phyloP scores from a whole-genome alignment of 2,329 filamentous ascomycete genomes.

The Curvularia sp. region DNA sequence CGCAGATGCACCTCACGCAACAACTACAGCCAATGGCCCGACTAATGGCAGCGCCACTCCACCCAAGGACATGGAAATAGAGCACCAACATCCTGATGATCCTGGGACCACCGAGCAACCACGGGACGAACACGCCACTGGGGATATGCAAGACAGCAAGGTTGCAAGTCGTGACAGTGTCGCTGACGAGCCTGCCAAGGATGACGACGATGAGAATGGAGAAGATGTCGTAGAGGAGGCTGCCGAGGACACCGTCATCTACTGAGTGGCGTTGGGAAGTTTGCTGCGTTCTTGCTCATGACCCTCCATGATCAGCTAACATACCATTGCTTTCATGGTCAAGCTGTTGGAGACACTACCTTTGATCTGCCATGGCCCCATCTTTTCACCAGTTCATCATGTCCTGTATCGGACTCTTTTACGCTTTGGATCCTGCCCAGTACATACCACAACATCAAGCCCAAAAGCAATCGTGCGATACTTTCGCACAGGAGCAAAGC shows the following conservation, averaged over 20 bases:
- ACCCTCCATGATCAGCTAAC: conserved; percentile 2
- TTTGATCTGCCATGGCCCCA: background rate
- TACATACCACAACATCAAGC: background rate
- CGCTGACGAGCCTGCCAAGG: conserved; percentile 50
- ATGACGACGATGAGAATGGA: conserved; percentile 70
- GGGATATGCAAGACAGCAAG: conserved; percentile 28
- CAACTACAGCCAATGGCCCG: conserved; percentile 32
- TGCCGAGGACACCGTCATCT: conserved; percentile 90
- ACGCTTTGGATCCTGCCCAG: background rate
- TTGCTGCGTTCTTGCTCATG: conserved; percentile 1
- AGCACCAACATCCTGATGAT: conserved; percentile 33
- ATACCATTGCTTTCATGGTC: background rate
- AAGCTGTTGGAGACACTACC: background rate
- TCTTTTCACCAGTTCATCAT: background rate
- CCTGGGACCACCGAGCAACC: conserved; percentile 29
- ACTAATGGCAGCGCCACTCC: conserved; percentile 34
- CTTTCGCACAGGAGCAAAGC: background rate
- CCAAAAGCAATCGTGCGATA: background rate
- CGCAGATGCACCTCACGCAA: conserved; percentile 30
- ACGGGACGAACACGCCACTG: conserved; percentile 24
- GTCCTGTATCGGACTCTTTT: background rate
- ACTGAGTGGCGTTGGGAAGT: conserved; percentile 61
- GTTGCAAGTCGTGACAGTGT: conserved; percentile 38
- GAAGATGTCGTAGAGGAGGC: conserved; percentile 79
- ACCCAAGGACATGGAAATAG: conserved; percentile 36